phyloP scores from a whole-genome alignment of 148 eudicot species.

The Rhododendron ovatum region DNA sequence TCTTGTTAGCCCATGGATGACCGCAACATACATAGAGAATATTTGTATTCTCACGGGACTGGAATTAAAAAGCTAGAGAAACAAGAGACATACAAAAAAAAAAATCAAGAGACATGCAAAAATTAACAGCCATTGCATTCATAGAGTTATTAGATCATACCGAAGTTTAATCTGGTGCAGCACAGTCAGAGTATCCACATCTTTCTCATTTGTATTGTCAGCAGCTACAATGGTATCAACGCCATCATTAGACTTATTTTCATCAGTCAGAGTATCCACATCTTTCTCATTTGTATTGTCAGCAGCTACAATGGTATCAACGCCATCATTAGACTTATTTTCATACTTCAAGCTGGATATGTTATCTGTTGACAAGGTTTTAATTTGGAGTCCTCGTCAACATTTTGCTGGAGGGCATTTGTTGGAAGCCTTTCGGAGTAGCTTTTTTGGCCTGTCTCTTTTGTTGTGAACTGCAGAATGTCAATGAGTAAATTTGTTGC shows the following conservation, averaged over 20 bases:
- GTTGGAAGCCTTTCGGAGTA: conserved; percentile 31
- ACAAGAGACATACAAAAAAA: not conserved
- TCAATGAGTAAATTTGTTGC: conserved; percentile 2
- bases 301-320: conserved; percentile 3
- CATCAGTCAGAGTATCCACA: conserved; percentile 12
- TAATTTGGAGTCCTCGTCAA: conserved; percentile 25
- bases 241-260: conserved; percentile 8
- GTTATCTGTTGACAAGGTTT: conserved; percentile 23
- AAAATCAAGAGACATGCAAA: not conserved
- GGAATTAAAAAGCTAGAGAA: not conserved
- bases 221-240: conserved; percentile 2
- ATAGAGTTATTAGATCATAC: conserved; percentile 7
- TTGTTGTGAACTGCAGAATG: conserved; percentile 54
- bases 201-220: conserved; percentile 22
- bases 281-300: conserved; percentile 23
- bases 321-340: conserved; percentile 12
- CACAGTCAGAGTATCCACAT: conserved; percentile 17
- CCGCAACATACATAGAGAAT: not conserved
- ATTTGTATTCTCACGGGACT: not conserved
- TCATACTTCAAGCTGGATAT: conserved; percentile 23
- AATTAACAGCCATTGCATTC: not conserved
- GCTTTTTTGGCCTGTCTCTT: conserved; percentile 59
- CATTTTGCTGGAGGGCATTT: conserved; percentile 38
- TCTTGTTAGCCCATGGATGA: not conserved
- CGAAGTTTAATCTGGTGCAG: conserved; percentile 15